These are phyloP conservation scores for Lepraria neglecta DNA, from an alignment of 495 filamentous ascomycete genomes.

Conservation along the genomic window DNA sequence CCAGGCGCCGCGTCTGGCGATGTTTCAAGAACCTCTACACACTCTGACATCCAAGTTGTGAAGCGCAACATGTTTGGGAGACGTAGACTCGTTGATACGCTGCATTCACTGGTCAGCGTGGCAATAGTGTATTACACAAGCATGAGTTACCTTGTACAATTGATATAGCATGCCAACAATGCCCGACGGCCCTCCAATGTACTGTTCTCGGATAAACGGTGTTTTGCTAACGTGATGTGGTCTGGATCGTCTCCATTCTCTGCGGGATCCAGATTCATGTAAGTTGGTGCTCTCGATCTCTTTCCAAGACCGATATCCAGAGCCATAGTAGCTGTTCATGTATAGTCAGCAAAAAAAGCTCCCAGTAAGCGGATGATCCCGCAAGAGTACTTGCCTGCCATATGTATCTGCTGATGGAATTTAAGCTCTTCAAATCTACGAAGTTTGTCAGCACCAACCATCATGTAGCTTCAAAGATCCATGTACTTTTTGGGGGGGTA, in stretches of 20 bases:
- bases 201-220: constrained; percentile 44
- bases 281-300: constrained; percentile 18
- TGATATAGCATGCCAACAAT: constrained; percentile 66
- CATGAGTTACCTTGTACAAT: constrained; percentile 37
- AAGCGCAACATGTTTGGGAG: constrained; percentile 69
- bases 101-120: constrained; percentile 32
- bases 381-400: constrained; percentile 38
- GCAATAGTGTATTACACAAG: background rate
- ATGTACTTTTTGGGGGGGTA: constrained; percentile 55
- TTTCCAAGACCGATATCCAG: constrained; percentile 65
- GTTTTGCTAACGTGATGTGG: constrained; percentile 25
- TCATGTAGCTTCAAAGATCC: background rate
- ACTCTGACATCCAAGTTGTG: constrained; percentile 70
- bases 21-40: constrained; percentile 59
- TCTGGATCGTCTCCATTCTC: background rate
- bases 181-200: constrained; percentile 61
- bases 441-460: constrained; percentile 3
- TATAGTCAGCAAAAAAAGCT: background rate
- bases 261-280: background rate
- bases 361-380: background rate
- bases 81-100: constrained; percentile 65
- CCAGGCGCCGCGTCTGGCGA: constrained; percentile 60
- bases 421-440: constrained; percentile 62
- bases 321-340: constrained; percentile 56
- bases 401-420: constrained; percentile 74